Evolutionary conservation across 1,139 yeast genomes (phyloP), one percentile per base, ranked within the genome.

Genomic region (Oligophagozyma castellii): DNA sequence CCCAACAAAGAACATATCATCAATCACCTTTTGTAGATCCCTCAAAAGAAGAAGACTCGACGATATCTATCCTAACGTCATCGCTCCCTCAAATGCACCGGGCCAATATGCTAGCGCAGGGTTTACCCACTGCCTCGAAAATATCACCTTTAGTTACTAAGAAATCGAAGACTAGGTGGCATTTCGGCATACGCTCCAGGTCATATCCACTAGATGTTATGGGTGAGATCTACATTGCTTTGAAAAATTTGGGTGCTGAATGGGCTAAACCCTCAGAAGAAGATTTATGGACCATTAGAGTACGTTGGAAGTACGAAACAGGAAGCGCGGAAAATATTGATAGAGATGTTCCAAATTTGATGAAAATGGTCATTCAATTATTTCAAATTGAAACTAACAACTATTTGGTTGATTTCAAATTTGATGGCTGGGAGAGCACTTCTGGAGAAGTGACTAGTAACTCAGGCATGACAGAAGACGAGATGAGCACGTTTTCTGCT

Each of bases 171-270:
- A 83, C 95, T 6, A 73, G 95, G 56, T 89, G 99, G 99, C 98
- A 89, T 61, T 92, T 92, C 51, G 99, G 99, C 36, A 89, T 89
- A 36, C 67, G 99, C 48, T 83, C 95, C 6, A 68, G 96, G 46
- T 83, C 95, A 1, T 89, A 89, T 51, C 98, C 99, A 21, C 63
- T 89, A 41, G 99, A 89, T 53, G 98, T 89, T 5, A 89, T 89
- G 98, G 95, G 96, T 16, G 99, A 92, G 51, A 86, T 89, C 23
- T 89, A 92, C 56, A 67, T 95, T 26, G 98, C 98, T 0, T 64
- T 89, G 46, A 80, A 80, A 56, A 83, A 81, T 46, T 62, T 92
- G 32, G 96, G 95, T 3, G 96, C 98, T 1, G 95, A 89, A 53
- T 89, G 98, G 98, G 84, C 93, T 10, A 75, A 75, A 45, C 95